Evolutionary conservation across 2,329 filamentous ascomycete genomes (phyloP).

Genomic region (Monosporascus sp.): DNA sequence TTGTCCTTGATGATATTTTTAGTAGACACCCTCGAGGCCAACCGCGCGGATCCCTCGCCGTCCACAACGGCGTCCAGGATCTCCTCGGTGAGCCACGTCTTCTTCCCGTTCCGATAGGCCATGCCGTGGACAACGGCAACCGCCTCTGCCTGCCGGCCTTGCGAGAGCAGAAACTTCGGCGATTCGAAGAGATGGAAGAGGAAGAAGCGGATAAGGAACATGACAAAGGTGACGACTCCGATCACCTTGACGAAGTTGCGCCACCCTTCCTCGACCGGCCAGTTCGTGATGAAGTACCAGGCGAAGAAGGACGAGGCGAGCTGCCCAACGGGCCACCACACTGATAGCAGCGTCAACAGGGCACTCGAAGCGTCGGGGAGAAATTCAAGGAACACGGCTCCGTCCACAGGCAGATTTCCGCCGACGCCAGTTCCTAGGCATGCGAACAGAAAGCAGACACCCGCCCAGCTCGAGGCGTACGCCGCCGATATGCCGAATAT

Average conservation of each 20-base stretch:
- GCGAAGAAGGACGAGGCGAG: constrained; percentile 66
- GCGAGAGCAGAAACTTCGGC: constrained; percentile 74
- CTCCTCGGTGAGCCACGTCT: constrained; percentile 73
- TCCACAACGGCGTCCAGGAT: constrained; percentile 54
- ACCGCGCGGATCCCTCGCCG: constrained; percentile 25
- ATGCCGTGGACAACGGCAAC: constrained; percentile 76
- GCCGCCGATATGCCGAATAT: constrained; percentile 69
- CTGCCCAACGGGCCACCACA: constrained; percentile 85
- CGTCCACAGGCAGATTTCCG: constrained; percentile 74
- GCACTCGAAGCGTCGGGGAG: constrained; percentile 69
- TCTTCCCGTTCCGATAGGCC: constrained; percentile 62
- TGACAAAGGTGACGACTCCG: constrained; percentile 65
- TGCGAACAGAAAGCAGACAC: constrained; percentile 55
- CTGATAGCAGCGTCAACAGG: constrained; percentile 71
- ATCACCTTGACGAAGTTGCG: constrained; percentile 67
- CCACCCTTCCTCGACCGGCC: constrained; percentile 68
- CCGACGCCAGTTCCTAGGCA: constrained; percentile 64
- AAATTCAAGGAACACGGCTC: constrained; percentile 78
- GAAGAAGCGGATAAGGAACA: constrained; percentile 76
- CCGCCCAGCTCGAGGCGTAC: constrained; percentile 62
- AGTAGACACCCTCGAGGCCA: constrained; percentile 22
- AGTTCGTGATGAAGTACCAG: constrained; percentile 71
- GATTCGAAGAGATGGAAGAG: constrained; percentile 80
- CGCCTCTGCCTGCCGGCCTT: constrained; percentile 72
- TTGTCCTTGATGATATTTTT: constrained; percentile 49